A percentile compares a stretch with the other conserved stretches of the same genome.
Conservation (phyloP, 305 asterid genomes). For the Withania somnifera region DNA sequence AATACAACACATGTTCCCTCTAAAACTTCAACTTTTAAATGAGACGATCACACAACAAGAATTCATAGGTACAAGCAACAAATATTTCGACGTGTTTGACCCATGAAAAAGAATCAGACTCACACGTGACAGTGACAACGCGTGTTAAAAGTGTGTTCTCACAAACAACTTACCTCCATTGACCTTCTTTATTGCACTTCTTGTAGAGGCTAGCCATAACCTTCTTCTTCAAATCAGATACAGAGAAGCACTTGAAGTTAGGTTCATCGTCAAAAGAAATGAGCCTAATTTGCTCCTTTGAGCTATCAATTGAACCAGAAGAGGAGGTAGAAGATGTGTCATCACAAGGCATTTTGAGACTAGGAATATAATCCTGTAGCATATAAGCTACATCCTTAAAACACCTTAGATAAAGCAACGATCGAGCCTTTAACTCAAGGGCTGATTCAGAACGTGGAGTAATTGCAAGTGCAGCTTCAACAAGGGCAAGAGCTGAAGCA, state of each 20-base stretch:
- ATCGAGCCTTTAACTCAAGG: constrained; percentile 39
- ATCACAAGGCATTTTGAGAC: constrained; percentile 23
- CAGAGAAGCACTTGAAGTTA: constrained; percentile 69
- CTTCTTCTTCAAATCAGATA: constrained; percentile 78
- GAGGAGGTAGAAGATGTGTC: constrained; percentile 24
- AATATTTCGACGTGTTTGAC: background rate
- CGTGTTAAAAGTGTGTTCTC: background rate
- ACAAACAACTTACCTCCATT: constrained; percentile 59
- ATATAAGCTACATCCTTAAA: constrained; percentile 48
- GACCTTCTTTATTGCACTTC: constrained; percentile 59
- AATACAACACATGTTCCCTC: constrained; percentile 19
- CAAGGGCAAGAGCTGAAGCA: constrained; percentile 26
- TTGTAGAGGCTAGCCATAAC: constrained; percentile 61
- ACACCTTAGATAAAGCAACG: constrained; percentile 34
- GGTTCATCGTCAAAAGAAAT: constrained; percentile 53
- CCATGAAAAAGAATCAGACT: background rate
- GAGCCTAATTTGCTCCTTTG: constrained; percentile 64
- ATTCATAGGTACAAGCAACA: background rate
- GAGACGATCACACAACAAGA: background rate
- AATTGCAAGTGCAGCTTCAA: constrained; percentile 35
- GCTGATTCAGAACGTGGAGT: constrained; percentile 40
- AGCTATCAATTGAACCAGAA: constrained; percentile 38
- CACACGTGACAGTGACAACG: background rate
- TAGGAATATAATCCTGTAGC: constrained; percentile 44
- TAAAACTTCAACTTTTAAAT: background rate